These are phyloP conservation scores for Cladosporium sp. DNA, from an alignment of 2,329 filamentous ascomycete genomes.

Conservation along the genomic window DNA sequence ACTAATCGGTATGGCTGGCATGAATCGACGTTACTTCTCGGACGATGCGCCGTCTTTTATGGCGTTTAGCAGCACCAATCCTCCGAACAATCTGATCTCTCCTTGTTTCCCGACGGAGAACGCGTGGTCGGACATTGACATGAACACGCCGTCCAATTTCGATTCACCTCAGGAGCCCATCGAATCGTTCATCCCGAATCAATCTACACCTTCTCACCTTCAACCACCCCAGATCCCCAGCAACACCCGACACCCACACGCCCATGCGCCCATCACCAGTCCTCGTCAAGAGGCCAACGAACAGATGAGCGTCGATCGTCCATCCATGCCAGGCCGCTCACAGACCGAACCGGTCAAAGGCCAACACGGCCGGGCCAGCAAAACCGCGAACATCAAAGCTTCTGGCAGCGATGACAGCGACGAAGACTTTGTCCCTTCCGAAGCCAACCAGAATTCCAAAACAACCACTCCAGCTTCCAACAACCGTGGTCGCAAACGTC, in stretches of 20 bases:
- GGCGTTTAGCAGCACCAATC: constrained; percentile 18
- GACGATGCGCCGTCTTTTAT: constrained; percentile 17
- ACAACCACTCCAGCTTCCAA: constrained; percentile 19
- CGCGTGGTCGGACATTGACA: constrained; percentile 27
- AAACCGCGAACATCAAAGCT: not conserved
- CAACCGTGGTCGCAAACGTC: constrained; percentile 27
- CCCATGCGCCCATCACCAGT: constrained; percentile 20
- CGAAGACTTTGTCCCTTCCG: constrained; percentile 25
- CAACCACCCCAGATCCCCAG: constrained; percentile 18
- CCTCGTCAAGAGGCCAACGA: constrained; percentile 21
- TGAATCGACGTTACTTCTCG: constrained; percentile 28
- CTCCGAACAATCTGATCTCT: constrained; percentile 21
- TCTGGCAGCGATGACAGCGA: constrained; percentile 28
- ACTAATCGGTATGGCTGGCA: constrained; percentile 23
- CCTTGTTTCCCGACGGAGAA: constrained; percentile 23
- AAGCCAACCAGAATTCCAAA: constrained; percentile 15
- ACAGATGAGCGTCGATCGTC: constrained; percentile 5
- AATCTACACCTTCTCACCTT: constrained; percentile 17
- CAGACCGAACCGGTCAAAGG: not conserved
- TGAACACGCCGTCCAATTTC: constrained; percentile 26
- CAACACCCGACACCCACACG: constrained; percentile 12
- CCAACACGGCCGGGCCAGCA: not conserved
- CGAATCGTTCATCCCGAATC: constrained; percentile 20
- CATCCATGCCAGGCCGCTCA: not conserved
- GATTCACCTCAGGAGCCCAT: constrained; percentile 20